Percentiles rank a stretch among this genome's conserved stretches.
Evolutionary conservation across 1,284 basidiomycete genomes (phyloP).

Genomic region (Trametes versicolor): DNA sequence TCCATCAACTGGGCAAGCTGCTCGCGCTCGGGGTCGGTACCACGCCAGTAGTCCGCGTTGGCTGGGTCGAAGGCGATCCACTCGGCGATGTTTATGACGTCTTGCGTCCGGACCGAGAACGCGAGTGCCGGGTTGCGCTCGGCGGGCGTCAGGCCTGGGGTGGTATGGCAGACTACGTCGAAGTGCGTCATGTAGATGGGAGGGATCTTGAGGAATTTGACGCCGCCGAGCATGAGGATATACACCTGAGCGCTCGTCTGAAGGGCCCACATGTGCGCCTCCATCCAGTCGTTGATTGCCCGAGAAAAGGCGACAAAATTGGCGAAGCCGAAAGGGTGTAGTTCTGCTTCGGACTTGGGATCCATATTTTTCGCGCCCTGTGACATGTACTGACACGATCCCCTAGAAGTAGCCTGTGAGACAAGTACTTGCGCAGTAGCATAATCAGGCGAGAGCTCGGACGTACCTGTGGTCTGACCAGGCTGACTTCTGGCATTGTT

Average conservation of each 20-base stretch:
- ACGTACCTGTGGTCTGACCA: conserved; percentile 18
- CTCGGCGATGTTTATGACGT: conserved; percentile 1
- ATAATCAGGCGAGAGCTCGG: background rate
- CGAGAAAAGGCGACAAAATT: background rate
- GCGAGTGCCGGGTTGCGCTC: conserved; percentile 8
- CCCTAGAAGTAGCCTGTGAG: background rate
- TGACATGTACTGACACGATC: conserved; percentile 5
- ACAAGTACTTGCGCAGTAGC: too few species aligned
- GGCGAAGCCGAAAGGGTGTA: conserved; percentile 5
- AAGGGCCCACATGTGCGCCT: conserved; percentile 7
- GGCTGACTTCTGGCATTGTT: conserved; percentile 17
- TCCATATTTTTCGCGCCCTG: background rate
- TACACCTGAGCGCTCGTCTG: background rate
- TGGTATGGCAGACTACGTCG: background rate
- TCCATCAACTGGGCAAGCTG: background rate
- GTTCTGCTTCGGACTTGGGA: background rate
- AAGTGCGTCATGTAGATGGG: background rate
- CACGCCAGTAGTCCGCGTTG: conserved; percentile 3
- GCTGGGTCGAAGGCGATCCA: background rate
- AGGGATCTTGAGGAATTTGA: conserved; percentile 1
- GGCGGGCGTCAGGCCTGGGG: background rate
- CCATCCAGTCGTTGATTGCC: conserved; percentile 7
- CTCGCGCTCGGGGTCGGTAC: conserved; percentile 8
- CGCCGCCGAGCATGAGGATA: conserved; percentile 6
- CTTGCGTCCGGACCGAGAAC: background rate